Base-by-base conservation (phyloP, 2,329 filamentous ascomycete genomes). In the Calonectria montana region DNA sequence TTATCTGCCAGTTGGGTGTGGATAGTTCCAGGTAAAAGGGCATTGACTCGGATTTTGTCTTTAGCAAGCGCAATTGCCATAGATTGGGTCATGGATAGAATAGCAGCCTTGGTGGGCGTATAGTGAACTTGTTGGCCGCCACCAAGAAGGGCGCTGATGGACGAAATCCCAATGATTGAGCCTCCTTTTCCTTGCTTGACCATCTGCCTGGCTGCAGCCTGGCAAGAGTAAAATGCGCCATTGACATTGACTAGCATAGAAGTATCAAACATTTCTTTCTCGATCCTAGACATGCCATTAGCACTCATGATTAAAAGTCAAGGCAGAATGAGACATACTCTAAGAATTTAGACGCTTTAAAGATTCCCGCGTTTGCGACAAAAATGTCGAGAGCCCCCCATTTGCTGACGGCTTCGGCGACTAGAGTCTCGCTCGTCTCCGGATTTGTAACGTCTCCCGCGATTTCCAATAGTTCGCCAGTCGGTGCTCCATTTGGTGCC, bases 131-230 rank as follows among this genome's bases (percentile, higher is more conserved):
- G 94, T 39, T 87, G 86, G 0, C 91, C 93, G 31, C 94, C 94
- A 31, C 94, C 94, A 0, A 94, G 91, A 2, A 94, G 87, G 0
- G 92, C 93, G 18, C 87, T 90, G 77, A 94, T 94, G 69, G 90
- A 92, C 3, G 89, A 91, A 29, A 94, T 87, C 57, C 88, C 92
- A 73, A 94, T 95, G 78, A 97, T 95, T 74, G 89, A 91, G 21
- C 94, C 94, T 12, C 94, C 94, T 3, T 43, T 61, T 9, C 59
- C 61, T 23, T 73, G 69, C n/a, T 37, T 64, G 0, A 73, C 90
- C 92, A 97, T 95, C 81, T 95, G 94, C 7, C 91, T 88, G 2
- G 93, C 94, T 2, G 94, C 94, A 0, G 94, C 93, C 85, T 97
- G 94, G 27, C 93, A 92, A 27, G 92, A 88, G 84, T 94, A 94